Conservation (phyloP, 2,329 filamentous ascomycete genomes). For the Cladosporium phlei region DNA sequence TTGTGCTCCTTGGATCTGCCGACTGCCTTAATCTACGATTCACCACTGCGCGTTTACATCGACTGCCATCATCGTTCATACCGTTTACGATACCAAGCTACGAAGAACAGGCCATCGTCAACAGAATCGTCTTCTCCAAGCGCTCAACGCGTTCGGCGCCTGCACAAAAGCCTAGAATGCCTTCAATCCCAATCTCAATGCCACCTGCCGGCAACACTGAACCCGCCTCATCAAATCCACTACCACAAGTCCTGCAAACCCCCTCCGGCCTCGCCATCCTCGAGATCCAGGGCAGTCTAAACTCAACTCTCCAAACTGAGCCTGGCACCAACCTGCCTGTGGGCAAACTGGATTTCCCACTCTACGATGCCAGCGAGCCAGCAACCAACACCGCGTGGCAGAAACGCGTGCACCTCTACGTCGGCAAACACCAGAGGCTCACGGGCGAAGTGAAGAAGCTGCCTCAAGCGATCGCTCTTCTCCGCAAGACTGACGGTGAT, state of each 20-base stretch:
- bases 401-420: constrained; percentile 82
- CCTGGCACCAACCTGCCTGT: constrained; percentile 45
- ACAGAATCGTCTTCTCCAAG: background rate
- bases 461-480: constrained; percentile 70
- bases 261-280: constrained; percentile 84
- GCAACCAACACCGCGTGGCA: constrained; percentile 65
- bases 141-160: too few relatives aligned
- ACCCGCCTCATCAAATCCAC: constrained; percentile 47
- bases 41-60: too few relatives aligned
- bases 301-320: constrained; percentile 52
- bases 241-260: constrained; percentile 81
- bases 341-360: constrained; percentile 73
- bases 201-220: background rate
- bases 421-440: constrained; percentile 83
- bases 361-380: constrained; percentile 55
- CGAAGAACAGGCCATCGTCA: too few relatives aligned
- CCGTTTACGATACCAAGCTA: too few relatives aligned
- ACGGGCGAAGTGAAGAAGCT: constrained; percentile 88
- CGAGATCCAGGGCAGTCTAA: constrained; percentile 88
- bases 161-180: too few relatives aligned
- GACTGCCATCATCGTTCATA: too few relatives aligned
- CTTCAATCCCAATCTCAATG: background rate
- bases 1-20: too few relatives aligned
- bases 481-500: constrained; percentile 52
- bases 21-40: too few relatives aligned